phyloP scores from a whole-genome alignment of 2,329 filamentous ascomycete genomes.

The Sphaerulina vaccinii region DNA sequence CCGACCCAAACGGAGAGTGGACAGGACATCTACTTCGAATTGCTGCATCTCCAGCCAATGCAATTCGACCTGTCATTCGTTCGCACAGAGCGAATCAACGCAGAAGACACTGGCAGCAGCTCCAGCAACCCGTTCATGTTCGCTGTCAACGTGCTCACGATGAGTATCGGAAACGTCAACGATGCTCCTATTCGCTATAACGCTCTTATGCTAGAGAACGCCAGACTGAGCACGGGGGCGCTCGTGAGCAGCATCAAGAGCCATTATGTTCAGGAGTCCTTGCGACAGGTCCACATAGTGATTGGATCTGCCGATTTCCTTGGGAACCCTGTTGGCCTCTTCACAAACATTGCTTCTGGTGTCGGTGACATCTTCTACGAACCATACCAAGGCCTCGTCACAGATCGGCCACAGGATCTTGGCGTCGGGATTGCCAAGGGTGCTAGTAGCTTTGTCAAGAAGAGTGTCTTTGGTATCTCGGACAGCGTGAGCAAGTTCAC shows the following conservation, averaged over 20 bases:
- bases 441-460: conserved; percentile 95
- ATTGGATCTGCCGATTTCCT: conserved; percentile 96
- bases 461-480: conserved; percentile 94
- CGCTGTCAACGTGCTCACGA: conserved; percentile 96
- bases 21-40: conserved; percentile 96
- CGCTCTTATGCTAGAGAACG: conserved; percentile 90
- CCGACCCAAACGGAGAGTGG: conserved; percentile 79
- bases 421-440: conserved; percentile 95
- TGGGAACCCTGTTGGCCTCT: conserved; percentile 93
- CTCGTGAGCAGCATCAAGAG: conserved; percentile 83
- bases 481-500: conserved; percentile 98
- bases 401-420: conserved; percentile 90
- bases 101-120: conserved; percentile 82
- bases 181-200: conserved; percentile 94
- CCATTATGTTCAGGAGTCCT: conserved; percentile 94
- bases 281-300: conserved; percentile 96
- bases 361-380: conserved; percentile 99
- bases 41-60: conserved; percentile 96
- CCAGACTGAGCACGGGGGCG: conserved; percentile 80
- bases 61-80: conserved; percentile 97
- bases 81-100: conserved; percentile 92
- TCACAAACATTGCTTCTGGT: conserved; percentile 97
- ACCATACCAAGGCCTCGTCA: conserved; percentile 95
- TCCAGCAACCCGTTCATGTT: conserved; percentile 96
- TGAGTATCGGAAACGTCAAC: conserved; percentile 99